Percentiles rank a stretch among this genome's conserved stretches.
phyloP scores from a whole-genome alignment of 495 filamentous ascomycete species.

The Penicillium ucsense region DNA sequence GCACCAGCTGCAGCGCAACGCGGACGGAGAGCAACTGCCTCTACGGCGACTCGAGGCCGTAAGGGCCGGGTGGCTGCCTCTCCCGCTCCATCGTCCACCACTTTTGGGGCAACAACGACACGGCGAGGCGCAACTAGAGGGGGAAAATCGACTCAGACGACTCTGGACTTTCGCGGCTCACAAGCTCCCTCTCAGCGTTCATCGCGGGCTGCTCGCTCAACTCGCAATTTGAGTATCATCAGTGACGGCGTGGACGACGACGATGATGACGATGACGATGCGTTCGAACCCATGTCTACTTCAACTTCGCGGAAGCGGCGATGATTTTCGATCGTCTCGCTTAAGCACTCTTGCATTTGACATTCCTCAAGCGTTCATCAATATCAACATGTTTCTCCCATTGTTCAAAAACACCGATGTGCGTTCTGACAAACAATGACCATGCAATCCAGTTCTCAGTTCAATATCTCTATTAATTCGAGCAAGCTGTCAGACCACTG shows the following conservation, averaged over 20 bases:
- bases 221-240: slow-evolving; percentile 28
- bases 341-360: too few species aligned
- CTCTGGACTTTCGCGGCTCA: slow-evolving; percentile 59
- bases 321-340: background rate
- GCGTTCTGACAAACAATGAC: too few species aligned
- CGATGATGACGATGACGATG: slow-evolving; percentile 75
- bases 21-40: slow-evolving; percentile 17
- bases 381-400: too few species aligned
- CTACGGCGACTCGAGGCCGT: slow-evolving; percentile 20
- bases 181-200: slow-evolving; percentile 33
- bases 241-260: slow-evolving; percentile 59
- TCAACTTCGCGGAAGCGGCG: slow-evolving; percentile 8
- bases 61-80: slow-evolving; percentile 27
- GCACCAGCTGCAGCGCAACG: slow-evolving; percentile 17
- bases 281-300: slow-evolving; percentile 55
- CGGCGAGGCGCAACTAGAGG: slow-evolving; percentile 17
- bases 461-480: too few species aligned
- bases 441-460: too few species aligned
- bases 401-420: too few species aligned
- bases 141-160: slow-evolving; percentile 50
- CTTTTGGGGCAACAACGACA: slow-evolving; percentile 29
- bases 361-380: too few species aligned
- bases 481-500: too few species aligned
- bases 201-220: slow-evolving; percentile 34
- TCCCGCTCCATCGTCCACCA: slow-evolving; percentile 36